Evolutionary conservation across 2,329 filamentous ascomycete genomes (phyloP).

Genomic region (Fusarium falciforme): DNA sequence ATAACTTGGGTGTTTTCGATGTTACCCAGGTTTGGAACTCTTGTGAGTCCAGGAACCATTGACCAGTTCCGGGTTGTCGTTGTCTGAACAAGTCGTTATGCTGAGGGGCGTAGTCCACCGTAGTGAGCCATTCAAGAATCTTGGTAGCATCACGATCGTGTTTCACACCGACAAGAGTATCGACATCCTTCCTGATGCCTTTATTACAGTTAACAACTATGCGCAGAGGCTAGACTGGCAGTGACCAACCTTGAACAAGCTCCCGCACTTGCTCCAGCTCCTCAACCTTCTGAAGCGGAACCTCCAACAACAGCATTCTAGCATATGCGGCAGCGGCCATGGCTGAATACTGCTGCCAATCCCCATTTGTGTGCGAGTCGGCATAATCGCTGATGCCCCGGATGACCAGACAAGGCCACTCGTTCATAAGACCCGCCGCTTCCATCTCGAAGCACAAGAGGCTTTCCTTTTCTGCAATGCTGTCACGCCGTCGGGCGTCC

Average conservation of each 20-base stretch:
- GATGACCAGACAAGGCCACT: conserved; percentile 1
- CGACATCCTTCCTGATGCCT: not conserved
- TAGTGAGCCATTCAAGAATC: conserved; percentile 2
- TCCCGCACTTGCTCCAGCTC: not conserved
- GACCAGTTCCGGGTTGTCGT: not conserved
- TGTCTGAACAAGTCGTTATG: not conserved
- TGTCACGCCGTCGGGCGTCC: not conserved
- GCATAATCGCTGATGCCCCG: not conserved
- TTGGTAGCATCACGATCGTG: not conserved
- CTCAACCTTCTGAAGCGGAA: not conserved
- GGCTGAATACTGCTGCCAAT: not conserved
- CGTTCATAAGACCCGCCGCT: not conserved
- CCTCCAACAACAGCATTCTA: not conserved
- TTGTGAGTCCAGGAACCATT: not conserved
- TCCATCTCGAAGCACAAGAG: not conserved
- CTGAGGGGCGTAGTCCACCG: not conserved
- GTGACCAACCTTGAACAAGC: not conserved
- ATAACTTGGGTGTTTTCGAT: not conserved
- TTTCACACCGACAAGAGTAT: not conserved
- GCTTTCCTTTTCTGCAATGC: not conserved
- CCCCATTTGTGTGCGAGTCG: not conserved
- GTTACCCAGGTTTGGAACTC: not conserved
- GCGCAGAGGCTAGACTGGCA: not conserved
- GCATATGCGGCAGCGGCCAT: not conserved
- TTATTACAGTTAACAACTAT: not conserved